Base-by-base conservation (phyloP, 78 protist genomes). In the Neovahlkampfia damariscottae region DNA sequence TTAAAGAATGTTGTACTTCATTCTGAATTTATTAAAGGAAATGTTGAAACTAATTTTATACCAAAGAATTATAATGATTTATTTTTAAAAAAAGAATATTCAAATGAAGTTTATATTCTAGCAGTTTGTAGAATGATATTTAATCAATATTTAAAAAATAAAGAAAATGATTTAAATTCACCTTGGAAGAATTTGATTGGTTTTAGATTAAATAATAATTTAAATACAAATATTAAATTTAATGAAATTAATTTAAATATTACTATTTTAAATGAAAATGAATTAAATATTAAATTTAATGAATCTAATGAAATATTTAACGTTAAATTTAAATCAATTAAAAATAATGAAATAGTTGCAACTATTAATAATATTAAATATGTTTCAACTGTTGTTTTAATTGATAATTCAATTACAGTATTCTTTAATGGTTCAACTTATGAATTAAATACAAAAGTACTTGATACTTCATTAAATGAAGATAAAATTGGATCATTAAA, bases 1-100 rank as follows among this genome's bases (percentile, higher is more conserved):
- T 58, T 89, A 39, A 69, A 78, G 29, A 32, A 77, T n/a, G 32
- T 81, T 28, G 40, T 79, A 29, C 29, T 81, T 3, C 84, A 90
- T 80, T 40, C 8, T 40, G 75, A n/a, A 34, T 81, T 81, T 37
- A 32, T 1, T 2, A 35, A 5, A 30, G 85, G 82, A 35, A 70
- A 50, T 9, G 82, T 81, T 8, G 34, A 41, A 41, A 81, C 85
- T 8, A 38, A 31, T 27, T 81, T 81, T 39, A 81, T 81, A n/a
- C 35, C 5, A 29, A 39, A 40, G 19, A 31, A 80, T 37, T n/a
- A 74, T 70, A 71, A 72, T 3, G 38, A 27, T 29, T 76, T 80
- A 27, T 41, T 80, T 19, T 19, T 19, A 50, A 50, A 50, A 50
- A 19, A 50, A 50, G 62, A 50, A 50, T 19, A 50, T 19, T 50